Evolutionary conservation across 176 grass and related monocot genomes (phyloP).

Genomic region (Musa schizocarpa): DNA sequence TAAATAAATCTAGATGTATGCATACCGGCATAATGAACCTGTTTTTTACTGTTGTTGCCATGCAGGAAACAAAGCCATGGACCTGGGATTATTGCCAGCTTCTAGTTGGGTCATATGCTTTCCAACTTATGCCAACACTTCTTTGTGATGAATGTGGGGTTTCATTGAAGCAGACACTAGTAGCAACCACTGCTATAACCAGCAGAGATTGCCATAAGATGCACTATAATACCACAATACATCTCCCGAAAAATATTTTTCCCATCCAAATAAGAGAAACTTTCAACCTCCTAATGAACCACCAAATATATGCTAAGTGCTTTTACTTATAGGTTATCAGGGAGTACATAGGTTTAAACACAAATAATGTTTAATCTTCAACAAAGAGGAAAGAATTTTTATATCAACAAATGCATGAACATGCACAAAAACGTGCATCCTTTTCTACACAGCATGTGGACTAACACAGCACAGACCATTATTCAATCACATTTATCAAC

Average conservation of each 20-base stretch:
- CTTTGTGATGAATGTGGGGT: background rate
- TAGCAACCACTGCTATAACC: background rate
- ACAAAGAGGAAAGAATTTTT: too few relatives aligned
- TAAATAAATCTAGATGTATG: background rate
- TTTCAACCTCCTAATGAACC: background rate
- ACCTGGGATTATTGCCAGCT: background rate
- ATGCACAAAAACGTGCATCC: background rate
- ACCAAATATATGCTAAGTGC: background rate
- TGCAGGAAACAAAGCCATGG: background rate
- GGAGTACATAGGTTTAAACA: background rate
- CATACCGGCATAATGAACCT: background rate
- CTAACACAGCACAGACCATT: too few relatives aligned
- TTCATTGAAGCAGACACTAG: background rate
- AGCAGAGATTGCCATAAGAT: background rate
- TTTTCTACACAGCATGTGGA: too few relatives aligned
- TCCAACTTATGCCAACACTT: background rate
- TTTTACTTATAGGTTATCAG: background rate
- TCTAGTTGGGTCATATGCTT: background rate
- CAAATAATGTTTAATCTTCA: background rate
- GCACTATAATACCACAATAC: background rate
- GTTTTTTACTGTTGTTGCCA: background rate
- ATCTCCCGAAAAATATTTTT: background rate
- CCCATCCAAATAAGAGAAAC: background rate
- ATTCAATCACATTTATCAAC: background rate
- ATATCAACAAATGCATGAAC: too few relatives aligned